A percentile compares a stretch with the other conserved stretches of the same genome.
phyloP scores from a whole-genome alignment of 2,329 filamentous ascomycete species.

The Nemania abortiva region DNA sequence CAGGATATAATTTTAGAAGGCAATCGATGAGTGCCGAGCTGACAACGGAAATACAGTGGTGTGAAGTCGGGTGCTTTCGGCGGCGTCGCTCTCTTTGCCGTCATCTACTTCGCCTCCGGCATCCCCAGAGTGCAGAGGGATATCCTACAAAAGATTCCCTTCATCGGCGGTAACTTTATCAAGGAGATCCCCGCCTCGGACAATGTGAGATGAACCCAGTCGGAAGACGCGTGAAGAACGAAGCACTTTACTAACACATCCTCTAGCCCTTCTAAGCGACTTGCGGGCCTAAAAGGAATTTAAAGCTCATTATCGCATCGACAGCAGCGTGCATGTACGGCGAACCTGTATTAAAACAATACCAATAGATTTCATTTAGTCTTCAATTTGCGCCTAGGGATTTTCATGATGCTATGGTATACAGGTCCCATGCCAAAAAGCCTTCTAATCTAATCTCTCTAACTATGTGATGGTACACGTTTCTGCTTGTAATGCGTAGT shows the following conservation, averaged over 20 bases:
- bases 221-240: neutral
- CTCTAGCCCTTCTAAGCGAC: constrained; percentile 47
- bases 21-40: constrained; percentile 12
- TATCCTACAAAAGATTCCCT: constrained; percentile 70
- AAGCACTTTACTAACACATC: constrained; percentile 26
- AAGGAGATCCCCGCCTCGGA: constrained; percentile 70
- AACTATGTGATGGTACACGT: constrained; percentile 29
- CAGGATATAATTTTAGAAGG: neutral
- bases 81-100: constrained; percentile 67
- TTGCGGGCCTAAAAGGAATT: constrained; percentile 23
- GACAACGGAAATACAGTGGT: constrained; percentile 55
- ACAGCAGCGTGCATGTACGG: constrained; percentile 44
- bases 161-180: constrained; percentile 64
- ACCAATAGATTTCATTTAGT: constrained; percentile 48
- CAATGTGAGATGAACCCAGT: constrained; percentile 63
- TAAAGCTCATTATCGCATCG: constrained; percentile 34
- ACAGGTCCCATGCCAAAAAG: constrained; percentile 7
- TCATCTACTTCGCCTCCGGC: constrained; percentile 72
- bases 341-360: constrained; percentile 47
- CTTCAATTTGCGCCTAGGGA: constrained; percentile 19
- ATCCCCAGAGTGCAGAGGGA: constrained; percentile 71
- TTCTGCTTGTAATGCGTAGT: constrained; percentile 9
- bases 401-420: constrained; percentile 23
- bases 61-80: constrained; percentile 67
- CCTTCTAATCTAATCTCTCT: constrained; percentile 34